Base-by-base conservation (phyloP, 2,329 filamentous ascomycete species). In the Xylariomycetidae sp. region DNA sequence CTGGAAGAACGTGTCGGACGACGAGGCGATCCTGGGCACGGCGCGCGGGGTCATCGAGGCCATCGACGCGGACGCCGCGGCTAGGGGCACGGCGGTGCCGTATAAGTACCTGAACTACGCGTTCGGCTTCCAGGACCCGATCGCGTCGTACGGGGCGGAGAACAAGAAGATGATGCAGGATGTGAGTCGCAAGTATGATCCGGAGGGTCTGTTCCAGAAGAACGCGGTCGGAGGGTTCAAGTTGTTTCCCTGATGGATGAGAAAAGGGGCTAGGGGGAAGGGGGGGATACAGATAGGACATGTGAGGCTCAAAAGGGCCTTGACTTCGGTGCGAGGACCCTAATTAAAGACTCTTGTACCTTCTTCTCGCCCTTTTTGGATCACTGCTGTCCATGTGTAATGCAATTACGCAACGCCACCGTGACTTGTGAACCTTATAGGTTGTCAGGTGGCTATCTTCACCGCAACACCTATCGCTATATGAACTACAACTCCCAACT, bases 71-170 rank as follows among this genome's bases (percentile, higher is more conserved):
- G 37, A 48, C 12, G 46, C 48, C 6, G 31, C 9, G 4, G 14
- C 19, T 3, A 45, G 34, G 25, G 36, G 36, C 5, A 41, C 38
- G 14, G 8, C 31, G 5, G 34, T 49, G 11, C 26, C 38, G 7
- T 50, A 42, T 32, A 38, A 36, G 19, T 51, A 47, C 31, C 27
- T 47, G 44, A 50, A 50, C 34, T 49, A 52, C 25, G 42, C 49
- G 10, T 43, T 30, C 22, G 11, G 8, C 11, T 22, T 34, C n/a
- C 46, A 52, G 37, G 31, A 49, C 23, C 36, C 43, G 8, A 41
- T 46, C 9, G n/a, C 16, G 3, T 45, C 44, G 16, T 53, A 48
- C 22, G 39, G 39, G 6, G 13, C 18, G 16, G 42, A 41, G 22
- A 48, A 38, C 34, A 45, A 44, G 35, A 17, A 8, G 9, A 14